Evolutionary conservation across 1,284 basidiomycete genomes (phyloP).

Genomic region (Xerocomus nothofagi): DNA sequence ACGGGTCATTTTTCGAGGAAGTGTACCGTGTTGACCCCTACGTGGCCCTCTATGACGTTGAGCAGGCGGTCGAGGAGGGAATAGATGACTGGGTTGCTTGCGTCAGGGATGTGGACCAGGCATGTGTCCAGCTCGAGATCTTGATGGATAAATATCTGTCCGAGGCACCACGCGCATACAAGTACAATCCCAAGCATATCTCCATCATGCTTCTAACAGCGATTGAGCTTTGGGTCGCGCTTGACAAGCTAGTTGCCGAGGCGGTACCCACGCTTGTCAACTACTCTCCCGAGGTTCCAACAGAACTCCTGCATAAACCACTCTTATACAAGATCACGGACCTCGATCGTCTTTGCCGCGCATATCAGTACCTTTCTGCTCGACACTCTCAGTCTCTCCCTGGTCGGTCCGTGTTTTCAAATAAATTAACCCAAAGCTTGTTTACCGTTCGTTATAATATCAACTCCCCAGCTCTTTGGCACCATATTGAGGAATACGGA

Average conservation of each 20-base stretch:
- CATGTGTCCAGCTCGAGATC: conserved; percentile 15
- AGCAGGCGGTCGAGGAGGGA: conserved; percentile 26
- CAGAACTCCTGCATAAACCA: conserved; percentile 36
- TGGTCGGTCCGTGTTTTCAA: conserved; percentile 21
- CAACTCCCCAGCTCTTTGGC: too few relatives aligned
- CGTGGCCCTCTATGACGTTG: conserved; percentile 36
- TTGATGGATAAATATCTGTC: conserved; percentile 31
- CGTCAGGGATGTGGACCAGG: conserved; percentile 7
- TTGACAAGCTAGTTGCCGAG: conserved; percentile 40
- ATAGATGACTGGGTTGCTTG: conserved; percentile 33
- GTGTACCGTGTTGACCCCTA: conserved; percentile 10
- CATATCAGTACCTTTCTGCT: conserved; percentile 34
- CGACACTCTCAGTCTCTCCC: conserved; percentile 24
- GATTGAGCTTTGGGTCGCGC: conserved; percentile 44
- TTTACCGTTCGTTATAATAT: too few relatives aligned
- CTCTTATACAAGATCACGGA: conserved; percentile 36
- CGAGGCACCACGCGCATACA: too few relatives aligned
- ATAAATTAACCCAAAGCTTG: too few relatives aligned
- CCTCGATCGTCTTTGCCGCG: conserved; percentile 31
- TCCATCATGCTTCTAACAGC: conserved; percentile 46
- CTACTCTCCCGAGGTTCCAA: conserved; percentile 47
- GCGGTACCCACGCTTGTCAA: conserved; percentile 38
- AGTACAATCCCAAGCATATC: conserved; percentile 40
- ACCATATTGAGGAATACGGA: too few relatives aligned
- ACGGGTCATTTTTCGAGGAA: conserved; percentile 12